Conservation (phyloP, 1,284 basidiomycete genomes). For the Amylostereum chailletii region DNA sequence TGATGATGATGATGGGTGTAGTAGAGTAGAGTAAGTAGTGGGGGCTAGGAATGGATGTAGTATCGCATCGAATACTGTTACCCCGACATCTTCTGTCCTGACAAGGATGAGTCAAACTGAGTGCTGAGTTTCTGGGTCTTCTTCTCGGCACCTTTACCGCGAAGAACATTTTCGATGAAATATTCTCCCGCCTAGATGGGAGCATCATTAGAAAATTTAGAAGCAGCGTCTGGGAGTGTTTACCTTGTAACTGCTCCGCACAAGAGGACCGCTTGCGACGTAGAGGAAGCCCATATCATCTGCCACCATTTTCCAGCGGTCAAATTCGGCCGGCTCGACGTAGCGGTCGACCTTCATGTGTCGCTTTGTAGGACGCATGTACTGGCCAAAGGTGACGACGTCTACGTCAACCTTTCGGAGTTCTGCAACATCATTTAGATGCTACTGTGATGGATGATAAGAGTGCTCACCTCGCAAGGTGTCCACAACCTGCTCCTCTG, state of each 20-base stretch:
- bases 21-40: not conserved
- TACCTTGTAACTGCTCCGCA: constrained; percentile 96
- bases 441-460: not conserved
- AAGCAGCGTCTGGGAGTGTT: constrained; percentile 12
- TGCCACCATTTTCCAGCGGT: constrained; percentile 83
- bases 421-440: constrained; percentile 37
- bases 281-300: constrained; percentile 96
- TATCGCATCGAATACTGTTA: not conserved
- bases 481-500: constrained; percentile 75
- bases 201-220: not conserved
- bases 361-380: constrained; percentile 98
- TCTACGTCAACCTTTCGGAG: constrained; percentile 86
- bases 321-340: constrained; percentile 90
- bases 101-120: constrained; percentile 12
- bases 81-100: not conserved
- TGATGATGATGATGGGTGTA: too few species aligned
- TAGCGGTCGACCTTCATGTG: constrained; percentile 99
- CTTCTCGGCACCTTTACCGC: constrained; percentile 43
- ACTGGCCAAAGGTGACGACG: constrained; percentile 99
- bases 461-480: constrained; percentile 69
- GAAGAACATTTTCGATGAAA: constrained; percentile 85
- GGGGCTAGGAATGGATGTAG: not conserved
- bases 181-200: constrained; percentile 74
- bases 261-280: constrained; percentile 93
- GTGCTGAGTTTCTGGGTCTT: constrained; percentile 26